phyloP scores from a whole-genome alignment of 106 monocot genomes.

The Dendrobium chrysotoxum region DNA sequence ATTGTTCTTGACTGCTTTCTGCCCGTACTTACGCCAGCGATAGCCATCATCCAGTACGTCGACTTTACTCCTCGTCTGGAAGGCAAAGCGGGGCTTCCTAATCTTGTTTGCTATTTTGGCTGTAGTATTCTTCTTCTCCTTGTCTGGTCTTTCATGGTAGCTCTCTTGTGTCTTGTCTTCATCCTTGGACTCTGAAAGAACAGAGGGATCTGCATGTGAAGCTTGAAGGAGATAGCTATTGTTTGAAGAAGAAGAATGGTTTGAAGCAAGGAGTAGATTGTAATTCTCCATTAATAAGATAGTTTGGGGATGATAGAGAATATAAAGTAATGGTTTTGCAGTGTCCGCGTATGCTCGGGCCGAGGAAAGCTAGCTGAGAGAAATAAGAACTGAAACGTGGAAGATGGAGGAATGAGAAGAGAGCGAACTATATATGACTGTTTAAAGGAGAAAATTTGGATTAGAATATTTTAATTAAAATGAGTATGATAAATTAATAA shows the following conservation, averaged over 20 bases:
- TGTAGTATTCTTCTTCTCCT: constrained; percentile 33
- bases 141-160: background rate
- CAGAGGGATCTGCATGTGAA: background rate
- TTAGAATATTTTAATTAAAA: too few species aligned
- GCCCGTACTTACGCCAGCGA: constrained; percentile 97
- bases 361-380: too few species aligned
- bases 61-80: constrained; percentile 84
- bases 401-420: too few species aligned
- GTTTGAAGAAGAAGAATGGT: background rate
- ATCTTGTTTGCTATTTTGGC: constrained; percentile 34
- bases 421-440: too few species aligned
- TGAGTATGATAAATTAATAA: too few species aligned
- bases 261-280: background rate
- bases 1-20: constrained; percentile 96
- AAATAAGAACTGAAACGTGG: too few species aligned
- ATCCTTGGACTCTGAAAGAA: background rate
- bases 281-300: background rate
- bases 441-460: too few species aligned
- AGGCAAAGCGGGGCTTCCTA: constrained; percentile 58
- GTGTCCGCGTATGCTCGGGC: too few species aligned
- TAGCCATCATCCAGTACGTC: constrained; percentile 94
- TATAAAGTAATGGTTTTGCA: background rate
- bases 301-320: background rate
- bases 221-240: background rate
- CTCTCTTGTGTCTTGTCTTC: background rate